phyloP scores from a whole-genome alignment of 139 green algal genomes.

The Axilococcus clingmanii region DNA sequence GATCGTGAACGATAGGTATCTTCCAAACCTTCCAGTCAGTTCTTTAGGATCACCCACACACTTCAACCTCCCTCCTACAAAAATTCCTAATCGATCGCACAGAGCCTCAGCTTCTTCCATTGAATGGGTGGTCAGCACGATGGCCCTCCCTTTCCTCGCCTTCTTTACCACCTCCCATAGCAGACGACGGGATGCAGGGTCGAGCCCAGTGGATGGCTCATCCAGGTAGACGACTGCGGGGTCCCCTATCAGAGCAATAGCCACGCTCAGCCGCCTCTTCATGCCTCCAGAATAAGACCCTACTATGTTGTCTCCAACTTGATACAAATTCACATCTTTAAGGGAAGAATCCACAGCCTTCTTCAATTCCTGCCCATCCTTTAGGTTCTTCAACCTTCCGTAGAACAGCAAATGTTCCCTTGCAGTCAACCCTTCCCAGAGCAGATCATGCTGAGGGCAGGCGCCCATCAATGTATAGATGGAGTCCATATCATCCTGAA shows the following conservation, averaged over 20 bases:
- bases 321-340: slow-evolving; percentile 43
- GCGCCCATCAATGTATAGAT: slow-evolving; percentile 32
- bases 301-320: slow-evolving; percentile 16
- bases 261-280: slow-evolving; percentile 40
- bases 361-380: slow-evolving; percentile 17
- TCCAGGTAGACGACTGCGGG: slow-evolving; percentile 58
- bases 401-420: slow-evolving; percentile 91
- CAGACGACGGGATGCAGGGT: slow-evolving; percentile 43
- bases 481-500: slow-evolving; percentile 43
- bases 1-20: slow-evolving; percentile 66
- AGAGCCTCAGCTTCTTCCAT: slow-evolving; percentile 70
- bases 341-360: slow-evolving; percentile 37
- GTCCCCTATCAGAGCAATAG: slow-evolving; percentile 37
- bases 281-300: slow-evolving; percentile 33
- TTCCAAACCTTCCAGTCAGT: slow-evolving; percentile 63
- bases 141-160: slow-evolving; percentile 31
- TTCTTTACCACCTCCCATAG: slow-evolving; percentile 72
- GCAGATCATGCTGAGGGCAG: slow-evolving; percentile 44
- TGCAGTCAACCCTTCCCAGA: slow-evolving; percentile 41
- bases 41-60: slow-evolving; percentile 54
- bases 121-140: slow-evolving; percentile 90
- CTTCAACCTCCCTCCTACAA: slow-evolving; percentile 48
- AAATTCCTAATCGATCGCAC: slow-evolving; percentile 73
- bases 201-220: slow-evolving; percentile 54
- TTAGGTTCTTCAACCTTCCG: slow-evolving; percentile 70